Evolutionary conservation across 2,329 filamentous ascomycete genomes (phyloP), one percentile per base, ranked within the genome.

Genomic region (Zasmidium citrigriseum): DNA sequence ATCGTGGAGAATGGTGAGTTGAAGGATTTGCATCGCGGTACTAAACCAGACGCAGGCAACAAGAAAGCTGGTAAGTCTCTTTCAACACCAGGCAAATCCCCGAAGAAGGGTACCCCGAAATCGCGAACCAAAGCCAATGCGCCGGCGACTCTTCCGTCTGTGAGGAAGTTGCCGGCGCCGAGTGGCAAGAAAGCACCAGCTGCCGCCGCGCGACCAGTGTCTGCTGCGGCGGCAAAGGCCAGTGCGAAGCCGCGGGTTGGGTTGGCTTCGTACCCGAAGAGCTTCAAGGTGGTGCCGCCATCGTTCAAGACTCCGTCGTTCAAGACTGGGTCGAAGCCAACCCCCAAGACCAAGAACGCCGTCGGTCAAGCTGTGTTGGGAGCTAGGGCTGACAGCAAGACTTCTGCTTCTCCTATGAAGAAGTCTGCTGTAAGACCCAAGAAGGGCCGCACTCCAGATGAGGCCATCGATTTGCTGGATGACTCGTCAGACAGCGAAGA

Each of bases 11-110:
- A 52, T 44, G 63, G 55, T 61, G 63, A 64, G 55, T 52, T 63
- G 58, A 50, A 50, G 21, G 56, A 58, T 51, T 51, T 66, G 58
- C 47, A 52, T 21, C 34, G 46, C 27, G 59, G 56, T 48, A 64
- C 69, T 70, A 69, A 72, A 69, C 56, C 59, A 51, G 61, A 56
- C 53, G 41, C 61, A 70, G 68, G 64, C 52, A 59, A 55, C 54
- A 65, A 64, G 51, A 68, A 67, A 55, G 25, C 49, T 48, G 67
- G 67, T 70, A 70, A 70, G 67, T 41, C 34, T n/a, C 34, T 41
- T 7, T n/a, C 7, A 41, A 60, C 54, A 45, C 23, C 52, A 48
- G 38, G 54, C 54, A 63, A 55, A 47, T n/a, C 54, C 25, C 34
- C 34, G 5, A 41, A 41, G 34, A 41, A n/a, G 34, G 45, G 18